Evolutionary conservation across 163 green algal genomes (phyloP), one percentile per base, ranked within the genome.

Genomic region (Coccomyxa subellipsoidea): DNA sequence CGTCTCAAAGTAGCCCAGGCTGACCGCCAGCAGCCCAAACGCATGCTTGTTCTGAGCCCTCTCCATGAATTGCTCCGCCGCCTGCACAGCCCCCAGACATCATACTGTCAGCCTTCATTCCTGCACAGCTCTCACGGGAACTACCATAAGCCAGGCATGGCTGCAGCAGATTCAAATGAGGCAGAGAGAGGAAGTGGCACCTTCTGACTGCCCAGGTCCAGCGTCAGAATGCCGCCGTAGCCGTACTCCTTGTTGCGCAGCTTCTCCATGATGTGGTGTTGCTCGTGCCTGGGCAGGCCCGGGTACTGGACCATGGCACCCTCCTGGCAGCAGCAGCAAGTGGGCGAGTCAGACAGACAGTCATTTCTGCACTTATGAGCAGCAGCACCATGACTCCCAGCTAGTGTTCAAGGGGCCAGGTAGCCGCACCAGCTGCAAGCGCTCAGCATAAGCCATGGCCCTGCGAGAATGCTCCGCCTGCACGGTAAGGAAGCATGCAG

Each of bases 1-100:
- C 1, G 88, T 93, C 78, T 95, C 91, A 31, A 92, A 90, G 84
- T 93, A 95, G 34, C 89, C 90, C 38, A 94, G 85, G n/a, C 83
- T 90, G 21, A 94, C 90, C 0, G 88, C 88, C 79, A 93, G 91
- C 69, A 90, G 85, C 4, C 91, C 91, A 84, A 93, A 94, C 76
- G 85, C 80, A 77, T 91, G 85, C 77, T 89, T 87, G 87, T 95
- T 95, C 80, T 95, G 92, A 54, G 93, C 84, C 6, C 87, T 84
- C 87, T 95, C 90, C 91, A 95, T 94, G 69, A 95, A 88, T 40
- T 81, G 77, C 38, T 91, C 86, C 4, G 90, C 92, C 0, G 71
- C 54, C 23, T 81, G 78, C 0, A 83, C 79, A n/a, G n/a, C n/a
- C n/a, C n/a, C n/a, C n/a, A n/a, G n/a, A n/a, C n/a, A n/a, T n/a